These are phyloP conservation scores for Lenwebbia sp. DNA, from an alignment of 345 rosid genomes.

Conservation along the genomic window DNA sequence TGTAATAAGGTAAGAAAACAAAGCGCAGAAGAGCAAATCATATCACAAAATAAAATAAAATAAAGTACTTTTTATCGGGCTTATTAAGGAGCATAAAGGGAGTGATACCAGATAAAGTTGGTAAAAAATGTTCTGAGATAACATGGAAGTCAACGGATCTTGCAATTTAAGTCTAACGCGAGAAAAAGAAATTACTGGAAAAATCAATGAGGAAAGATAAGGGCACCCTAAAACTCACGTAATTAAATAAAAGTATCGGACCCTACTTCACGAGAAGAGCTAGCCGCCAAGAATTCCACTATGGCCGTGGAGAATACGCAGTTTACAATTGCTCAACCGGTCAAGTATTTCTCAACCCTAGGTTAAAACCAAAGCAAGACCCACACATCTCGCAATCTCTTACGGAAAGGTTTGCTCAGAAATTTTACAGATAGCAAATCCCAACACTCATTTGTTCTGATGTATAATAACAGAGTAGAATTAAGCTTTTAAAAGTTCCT, in stretches of 20 bases:
- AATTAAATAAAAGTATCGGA: background rate
- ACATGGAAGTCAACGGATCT: background rate
- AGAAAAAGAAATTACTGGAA: background rate
- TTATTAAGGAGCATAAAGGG: background rate
- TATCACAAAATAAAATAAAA: background rate
- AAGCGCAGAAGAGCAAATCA: background rate
- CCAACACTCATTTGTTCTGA: background rate
- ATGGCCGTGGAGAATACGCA: background rate
- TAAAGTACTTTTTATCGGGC: background rate
- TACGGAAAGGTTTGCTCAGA: background rate
- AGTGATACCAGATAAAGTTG: background rate
- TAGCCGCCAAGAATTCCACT: background rate
- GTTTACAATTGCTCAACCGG: background rate
- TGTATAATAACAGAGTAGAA: background rate
- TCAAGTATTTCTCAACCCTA: background rate
- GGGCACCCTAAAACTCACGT: accelerated
- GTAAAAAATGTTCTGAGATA: background rate
- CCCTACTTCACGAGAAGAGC: background rate
- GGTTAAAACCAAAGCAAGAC: background rate
- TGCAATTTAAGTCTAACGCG: background rate
- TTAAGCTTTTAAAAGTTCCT: background rate
- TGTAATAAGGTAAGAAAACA: background rate
- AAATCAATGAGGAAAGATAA: background rate
- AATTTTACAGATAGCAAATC: background rate
- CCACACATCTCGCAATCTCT: background rate